Base-by-base conservation (phyloP, 257 asterid genomes). In the Penstemon davidsonii region DNA sequence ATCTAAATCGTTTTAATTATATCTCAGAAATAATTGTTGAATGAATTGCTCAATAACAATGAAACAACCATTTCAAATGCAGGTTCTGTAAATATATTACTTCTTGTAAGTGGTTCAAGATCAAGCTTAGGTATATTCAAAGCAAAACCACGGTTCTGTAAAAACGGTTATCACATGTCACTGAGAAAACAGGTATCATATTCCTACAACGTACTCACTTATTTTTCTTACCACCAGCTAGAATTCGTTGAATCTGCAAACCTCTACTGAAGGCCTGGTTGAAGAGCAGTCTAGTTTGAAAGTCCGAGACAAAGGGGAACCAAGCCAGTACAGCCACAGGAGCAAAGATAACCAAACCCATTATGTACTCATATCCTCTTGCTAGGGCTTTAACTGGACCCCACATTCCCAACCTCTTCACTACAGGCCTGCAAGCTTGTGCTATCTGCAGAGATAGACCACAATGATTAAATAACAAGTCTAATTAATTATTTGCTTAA, bases 231-330 rank as follows among this genome's bases (percentile, higher is more conserved):
- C 67, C 67, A 25, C 67, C 85, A 12, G 67, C 55, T 55, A 83
- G 78, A 60, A 83, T 80, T 45, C 81, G 83, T 7, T 81, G 78
- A 68, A 83, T 83, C 76, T 80, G 83, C 54, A 83, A 83, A 37
- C 87, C 85, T 68, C 87, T 46, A n/a, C 87, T 83, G 73, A 83
- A 83, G 1, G 87, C 87, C 73, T 83, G 85, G 73, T 83, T 83
- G 76, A 83, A 83, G 67, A 83, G 50, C 71, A 83, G 73, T 55
- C 85, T 67, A 4, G 85, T 74, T 62, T 80, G 85, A 61, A 83
- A 80, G 45, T 80, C 85, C 1, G 87, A 83, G 47, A 80, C 87
- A 10, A 83, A 83, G 0, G 87, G 85, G 41, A 83, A 83, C 87
- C 87, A 82, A 0, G 87, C 83, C 10, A 79, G 82, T 41, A 79